Evolutionary conservation across 352 stramenopile genomes (phyloP).

Genomic region (Pythium monospermum): DNA sequence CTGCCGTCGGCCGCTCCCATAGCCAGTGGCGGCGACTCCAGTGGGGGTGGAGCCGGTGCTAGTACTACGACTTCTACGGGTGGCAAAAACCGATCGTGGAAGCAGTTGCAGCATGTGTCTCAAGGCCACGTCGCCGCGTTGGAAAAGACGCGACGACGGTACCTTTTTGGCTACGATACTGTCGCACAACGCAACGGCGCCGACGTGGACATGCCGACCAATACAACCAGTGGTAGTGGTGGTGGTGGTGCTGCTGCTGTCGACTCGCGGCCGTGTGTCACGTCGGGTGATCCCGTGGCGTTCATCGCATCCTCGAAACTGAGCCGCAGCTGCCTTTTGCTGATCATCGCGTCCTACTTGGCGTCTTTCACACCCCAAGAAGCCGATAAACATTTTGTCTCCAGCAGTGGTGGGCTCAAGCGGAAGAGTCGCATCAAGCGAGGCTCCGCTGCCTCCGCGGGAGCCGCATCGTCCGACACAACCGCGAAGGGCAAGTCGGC

Average conservation of each 20-base stretch:
- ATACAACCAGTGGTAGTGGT: not conserved
- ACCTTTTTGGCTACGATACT: conserved; percentile 69
- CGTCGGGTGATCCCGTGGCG: conserved; percentile 25
- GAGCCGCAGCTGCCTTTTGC: conserved; percentile 58
- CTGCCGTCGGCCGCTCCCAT: too few species aligned
- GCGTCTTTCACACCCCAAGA: conserved; percentile 81
- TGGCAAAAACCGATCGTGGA: conserved; percentile 32
- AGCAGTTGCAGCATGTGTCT: conserved; percentile 13
- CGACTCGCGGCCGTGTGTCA: conserved; percentile 6
- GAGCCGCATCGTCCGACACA: too few species aligned
- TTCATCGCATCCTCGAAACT: conserved; percentile 58
- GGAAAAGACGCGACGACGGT: conserved; percentile 38
- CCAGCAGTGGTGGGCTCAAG: conserved; percentile 41
- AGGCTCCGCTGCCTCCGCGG: conserved; percentile 9
- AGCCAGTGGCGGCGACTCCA: too few species aligned
- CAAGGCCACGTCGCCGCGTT: conserved; percentile 33
- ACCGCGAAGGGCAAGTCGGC: conserved; percentile 9
- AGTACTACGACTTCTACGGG: too few species aligned
- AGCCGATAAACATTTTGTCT: conserved; percentile 65
- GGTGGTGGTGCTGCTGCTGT: not conserved
- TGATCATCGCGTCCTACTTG: conserved; percentile 68
- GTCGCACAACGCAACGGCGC: too few species aligned
- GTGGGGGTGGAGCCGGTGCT: too few species aligned
- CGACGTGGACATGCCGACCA: not conserved
- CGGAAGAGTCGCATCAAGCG: conserved; percentile 45